Base-by-base conservation (phyloP, 768 basidiomycete species). In the Clathrus columnatus region DNA sequence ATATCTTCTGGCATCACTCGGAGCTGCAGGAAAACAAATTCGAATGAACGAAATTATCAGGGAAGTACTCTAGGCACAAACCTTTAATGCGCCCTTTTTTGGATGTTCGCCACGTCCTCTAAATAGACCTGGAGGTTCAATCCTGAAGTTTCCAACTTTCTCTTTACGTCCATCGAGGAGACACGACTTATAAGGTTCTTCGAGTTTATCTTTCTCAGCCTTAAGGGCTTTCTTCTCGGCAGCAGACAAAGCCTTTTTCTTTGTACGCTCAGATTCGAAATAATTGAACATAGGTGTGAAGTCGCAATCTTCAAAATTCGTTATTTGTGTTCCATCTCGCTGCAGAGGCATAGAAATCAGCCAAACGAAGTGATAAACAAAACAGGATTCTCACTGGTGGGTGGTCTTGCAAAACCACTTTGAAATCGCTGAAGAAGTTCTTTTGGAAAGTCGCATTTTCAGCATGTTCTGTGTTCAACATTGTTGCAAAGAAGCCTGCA, bases 111-210 rank as follows among this genome's bases (percentile, higher is more conserved):
- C 96, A 60, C 96, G 93, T 59, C 96, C 96, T 68, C 96, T 76
- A 72, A 98, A 99, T 50, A 98, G 72, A n/a, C 95, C 94, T 24
- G 96, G 96, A 67, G 96, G 96, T 77, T 99, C 96, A 50, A 97
- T 84, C 61, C 93, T 80, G 76, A 98, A 98, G 72, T 98, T 99
- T 36, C 96, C 96, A 48, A 97, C 82, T 69, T 97, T 98, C 74
- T 99, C 96, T 72, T 92, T 95, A 51, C 94, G 84, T 11, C 95
- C 95, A 64, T 99, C 92, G 29, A 99, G 80, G n/a, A 84, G 65
- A 69, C 95, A 97, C 23, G 79, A 78, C 20, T 80, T 82, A 30
- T 50, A 57, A 14, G 56, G 56, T 48, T 81, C 82, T 70, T 98
- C 96, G 57, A 84, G 64, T 26, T 81, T 80, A 53, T 97, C 94